Evolutionary conservation across 2,329 filamentous ascomycete species (phyloP).

Genomic region (Pseudopithomyces maydicus): DNA sequence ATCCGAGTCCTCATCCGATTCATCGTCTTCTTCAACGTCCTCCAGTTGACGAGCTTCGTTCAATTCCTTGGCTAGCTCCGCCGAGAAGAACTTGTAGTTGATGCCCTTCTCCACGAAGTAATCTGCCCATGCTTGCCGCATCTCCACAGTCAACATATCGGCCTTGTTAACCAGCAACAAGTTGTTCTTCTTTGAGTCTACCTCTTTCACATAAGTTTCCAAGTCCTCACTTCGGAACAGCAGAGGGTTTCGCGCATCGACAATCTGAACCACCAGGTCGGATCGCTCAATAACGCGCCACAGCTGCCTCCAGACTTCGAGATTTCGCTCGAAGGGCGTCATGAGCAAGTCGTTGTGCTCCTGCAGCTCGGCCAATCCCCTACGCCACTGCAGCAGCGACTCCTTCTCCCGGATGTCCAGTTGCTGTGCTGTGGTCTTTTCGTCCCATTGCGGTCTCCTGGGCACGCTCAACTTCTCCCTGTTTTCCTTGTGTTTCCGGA

Average conservation of each 20-base stretch:
- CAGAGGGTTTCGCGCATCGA: slow-evolving; percentile 92
- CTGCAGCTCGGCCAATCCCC: slow-evolving; percentile 88
- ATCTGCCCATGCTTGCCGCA: slow-evolving; percentile 82
- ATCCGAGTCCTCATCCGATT: slow-evolving; percentile 32
- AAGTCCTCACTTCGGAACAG: slow-evolving; percentile 94
- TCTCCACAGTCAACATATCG: slow-evolving; percentile 93
- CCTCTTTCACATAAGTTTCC: slow-evolving; percentile 91
- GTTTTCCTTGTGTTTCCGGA: slow-evolving; percentile 84
- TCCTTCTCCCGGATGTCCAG: slow-evolving; percentile 80
- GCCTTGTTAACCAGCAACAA: slow-evolving; percentile 96
- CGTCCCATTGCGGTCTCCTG: slow-evolving; percentile 85
- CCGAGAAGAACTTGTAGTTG: slow-evolving; percentile 95
- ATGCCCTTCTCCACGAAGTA: slow-evolving; percentile 83
- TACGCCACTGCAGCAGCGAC: slow-evolving; percentile 82
- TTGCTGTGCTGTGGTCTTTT: slow-evolving; percentile 79
- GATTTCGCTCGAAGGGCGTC: slow-evolving; percentile 96
- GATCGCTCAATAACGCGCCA: slow-evolving; percentile 98
- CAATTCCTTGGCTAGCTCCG: slow-evolving; percentile 84
- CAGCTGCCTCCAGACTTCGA: slow-evolving; percentile 97
- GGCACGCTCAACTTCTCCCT: slow-evolving; percentile 83
- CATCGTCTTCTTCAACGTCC: slow-evolving; percentile 55
- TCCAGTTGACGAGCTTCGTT: slow-evolving; percentile 72
- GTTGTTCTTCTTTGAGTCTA: slow-evolving; percentile 87
- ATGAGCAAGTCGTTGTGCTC: slow-evolving; percentile 93
- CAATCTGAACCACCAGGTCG: slow-evolving; percentile 95